Evolutionary conservation across 371 early-diverging fungal genomes (phyloP), one percentile per base, ranked within the genome.

Genomic region (Apophysomyces ossiformis): DNA sequence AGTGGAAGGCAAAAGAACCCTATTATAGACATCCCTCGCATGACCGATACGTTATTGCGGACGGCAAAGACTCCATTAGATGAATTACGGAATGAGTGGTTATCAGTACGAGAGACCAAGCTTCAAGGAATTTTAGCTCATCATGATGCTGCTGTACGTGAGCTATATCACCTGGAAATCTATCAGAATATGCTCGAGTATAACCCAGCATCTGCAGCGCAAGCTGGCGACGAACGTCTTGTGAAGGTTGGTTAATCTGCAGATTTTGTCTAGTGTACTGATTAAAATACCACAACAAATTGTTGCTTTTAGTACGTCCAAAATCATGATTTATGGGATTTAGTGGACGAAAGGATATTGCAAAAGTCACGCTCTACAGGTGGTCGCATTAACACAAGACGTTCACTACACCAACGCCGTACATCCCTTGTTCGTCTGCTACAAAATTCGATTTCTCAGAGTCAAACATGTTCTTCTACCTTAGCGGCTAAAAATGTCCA

Each of bases 81-180:
- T 21, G 57, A 58, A 11, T 36, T 71, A 16, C 73, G 79, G 26
- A 73, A 70, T 13, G 65, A 71, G 11, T 64, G 60, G 26, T 69
- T 87, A 3, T 39, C 38, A 0, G 71, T 77, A 35, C 70, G 83
- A 63, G 74, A 81, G 13, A 60, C 58, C 5, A 71, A 79, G 15
- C 68, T 88, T 44, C 78, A 81, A 39, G 58, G 60, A n/a, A 71
- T 86, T 12, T 68, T 82, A 47, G 75, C 82, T 32, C 73, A 74
- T 18, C 86, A 88, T 60, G 83, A 85, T 60, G 72, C 71, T 36
- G 65, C 76, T n/a, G 77, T 81, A 8, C 79, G 85, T n/a, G 87
- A 89, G 66, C 61, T 88, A 16, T 87, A 82, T 47, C 86, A 87
- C 54, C 68, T 89, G 16, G 88, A 88, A 63, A 64, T 83, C 4